Evolutionary conservation across 257 asterid species (phyloP).

Genomic region (Nicotiana benthamiana): DNA sequence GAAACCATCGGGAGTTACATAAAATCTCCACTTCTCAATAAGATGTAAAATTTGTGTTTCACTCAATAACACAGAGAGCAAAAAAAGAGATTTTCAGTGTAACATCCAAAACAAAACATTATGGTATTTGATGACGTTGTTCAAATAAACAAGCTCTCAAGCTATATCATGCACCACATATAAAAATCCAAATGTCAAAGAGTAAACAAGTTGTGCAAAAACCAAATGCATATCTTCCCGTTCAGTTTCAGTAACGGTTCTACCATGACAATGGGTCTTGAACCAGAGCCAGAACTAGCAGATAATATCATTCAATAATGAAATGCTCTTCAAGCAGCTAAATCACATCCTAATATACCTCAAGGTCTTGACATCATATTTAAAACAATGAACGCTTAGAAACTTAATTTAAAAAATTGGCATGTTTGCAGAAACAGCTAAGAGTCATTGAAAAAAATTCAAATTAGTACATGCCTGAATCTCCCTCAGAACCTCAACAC

Average conservation of each 20-base stretch:
- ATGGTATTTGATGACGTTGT: not conserved
- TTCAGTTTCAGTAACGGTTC: not conserved
- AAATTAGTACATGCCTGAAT: slow-evolving; percentile 29
- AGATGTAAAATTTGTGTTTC: not conserved
- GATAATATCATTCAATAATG: too few species aligned
- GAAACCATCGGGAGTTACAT: not conserved
- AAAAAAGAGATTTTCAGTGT: not conserved
- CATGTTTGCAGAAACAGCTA: not conserved
- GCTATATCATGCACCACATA: not conserved
- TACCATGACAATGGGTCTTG: not conserved
- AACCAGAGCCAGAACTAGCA: not conserved
- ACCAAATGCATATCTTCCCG: not conserved
- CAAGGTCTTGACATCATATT: not conserved
- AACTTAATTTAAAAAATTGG: not conserved
- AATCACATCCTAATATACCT: not conserved
- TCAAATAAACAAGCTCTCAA: not conserved
- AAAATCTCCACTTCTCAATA: not conserved
- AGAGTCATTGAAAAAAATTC: not conserved
- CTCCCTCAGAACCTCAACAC: slow-evolving; percentile 48
- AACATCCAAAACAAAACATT: not conserved
- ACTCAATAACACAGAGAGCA: not conserved
- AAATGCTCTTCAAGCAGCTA: not conserved
- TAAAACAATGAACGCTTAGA: not conserved
- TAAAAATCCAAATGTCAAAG: not conserved
- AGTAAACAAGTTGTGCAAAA: not conserved